Conservation (phyloP, 176 grass and related monocot genomes). For the Hsuehochloa calcarea region DNA sequence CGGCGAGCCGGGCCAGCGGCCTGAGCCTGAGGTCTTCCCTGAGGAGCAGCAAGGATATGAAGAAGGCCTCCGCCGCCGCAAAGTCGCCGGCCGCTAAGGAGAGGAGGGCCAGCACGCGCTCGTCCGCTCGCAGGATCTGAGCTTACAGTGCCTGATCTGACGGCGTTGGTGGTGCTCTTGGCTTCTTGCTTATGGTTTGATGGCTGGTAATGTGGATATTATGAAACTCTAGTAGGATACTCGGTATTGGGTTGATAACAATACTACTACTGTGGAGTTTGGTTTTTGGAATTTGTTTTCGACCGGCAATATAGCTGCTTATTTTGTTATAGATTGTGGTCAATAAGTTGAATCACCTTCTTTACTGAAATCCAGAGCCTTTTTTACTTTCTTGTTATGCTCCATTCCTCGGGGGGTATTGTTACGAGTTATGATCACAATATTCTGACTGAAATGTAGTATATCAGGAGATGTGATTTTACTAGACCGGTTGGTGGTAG, state of each 20-base stretch:
- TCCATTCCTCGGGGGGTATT: background rate
- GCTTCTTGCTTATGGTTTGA: background rate
- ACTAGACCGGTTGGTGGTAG: too few relatives aligned
- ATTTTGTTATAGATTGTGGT: background rate
- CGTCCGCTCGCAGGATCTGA: slow-evolving; percentile 32
- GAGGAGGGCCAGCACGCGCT: slow-evolving; percentile 30
- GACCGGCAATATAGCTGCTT: background rate
- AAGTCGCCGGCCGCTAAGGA: slow-evolving; percentile 12
- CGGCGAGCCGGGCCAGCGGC: background rate
- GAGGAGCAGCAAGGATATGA: slow-evolving; percentile 80
- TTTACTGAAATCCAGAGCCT: background rate
- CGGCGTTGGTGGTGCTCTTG: background rate
- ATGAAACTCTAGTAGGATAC: background rate
- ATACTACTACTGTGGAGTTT: background rate
- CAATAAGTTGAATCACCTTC: background rate
- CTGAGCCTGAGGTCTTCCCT: slow-evolving; percentile 47
- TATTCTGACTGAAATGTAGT: background rate
- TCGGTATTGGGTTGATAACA: background rate
- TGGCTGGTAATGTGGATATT: slow-evolving; percentile 16
- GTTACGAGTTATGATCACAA: background rate
- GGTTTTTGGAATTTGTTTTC: background rate
- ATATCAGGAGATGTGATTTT: too few relatives aligned
- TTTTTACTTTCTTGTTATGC: background rate
- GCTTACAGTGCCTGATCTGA: background rate
- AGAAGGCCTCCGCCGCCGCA: slow-evolving; percentile 34